phyloP scores from a whole-genome alignment of 1,139 yeast species.

The Trichomonascaceae sp. region DNA sequence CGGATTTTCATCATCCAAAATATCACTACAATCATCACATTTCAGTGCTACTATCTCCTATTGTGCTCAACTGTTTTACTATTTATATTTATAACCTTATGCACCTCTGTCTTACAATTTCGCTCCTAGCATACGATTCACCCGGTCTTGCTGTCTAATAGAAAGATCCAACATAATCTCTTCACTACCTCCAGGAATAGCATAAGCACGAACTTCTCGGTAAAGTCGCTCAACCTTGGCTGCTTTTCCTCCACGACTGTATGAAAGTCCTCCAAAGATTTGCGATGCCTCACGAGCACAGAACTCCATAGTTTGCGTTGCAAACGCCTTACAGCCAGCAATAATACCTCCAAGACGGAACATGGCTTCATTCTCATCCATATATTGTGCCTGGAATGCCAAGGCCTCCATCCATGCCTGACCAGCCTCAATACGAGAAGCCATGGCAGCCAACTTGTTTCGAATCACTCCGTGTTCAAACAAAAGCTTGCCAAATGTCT shows the following conservation, averaged over 20 bases:
- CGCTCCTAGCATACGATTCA: slow-evolving; percentile 37
- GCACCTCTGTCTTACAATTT: slow-evolving; percentile 26
- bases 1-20: no score
- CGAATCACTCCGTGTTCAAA: slow-evolving; percentile 41
- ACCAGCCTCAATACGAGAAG: slow-evolving; percentile 35
- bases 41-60: not conserved
- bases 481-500: slow-evolving; percentile 39
- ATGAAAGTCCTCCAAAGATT: slow-evolving; percentile 41
- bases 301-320: slow-evolving; percentile 38
- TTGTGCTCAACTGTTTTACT: not conserved
- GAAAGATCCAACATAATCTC: slow-evolving; percentile 41
- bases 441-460: slow-evolving; percentile 41
- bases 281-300: slow-evolving; percentile 43
- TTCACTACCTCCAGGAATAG: slow-evolving; percentile 43
- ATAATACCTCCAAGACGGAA: slow-evolving; percentile 41
- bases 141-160: slow-evolving; percentile 37
- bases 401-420: slow-evolving; percentile 36
- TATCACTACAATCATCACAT: not conserved
- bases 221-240: slow-evolving; percentile 40
- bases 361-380: slow-evolving; percentile 37
- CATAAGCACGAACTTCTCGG: slow-evolving; percentile 40
- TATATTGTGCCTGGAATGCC: slow-evolving; percentile 32
- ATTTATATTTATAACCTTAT: not conserved
- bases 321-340: slow-evolving; percentile 40
- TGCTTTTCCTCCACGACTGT: slow-evolving; percentile 41